Conservation (phyloP, 169 alveolate genomes). For the Eimeria zaria region DNA sequence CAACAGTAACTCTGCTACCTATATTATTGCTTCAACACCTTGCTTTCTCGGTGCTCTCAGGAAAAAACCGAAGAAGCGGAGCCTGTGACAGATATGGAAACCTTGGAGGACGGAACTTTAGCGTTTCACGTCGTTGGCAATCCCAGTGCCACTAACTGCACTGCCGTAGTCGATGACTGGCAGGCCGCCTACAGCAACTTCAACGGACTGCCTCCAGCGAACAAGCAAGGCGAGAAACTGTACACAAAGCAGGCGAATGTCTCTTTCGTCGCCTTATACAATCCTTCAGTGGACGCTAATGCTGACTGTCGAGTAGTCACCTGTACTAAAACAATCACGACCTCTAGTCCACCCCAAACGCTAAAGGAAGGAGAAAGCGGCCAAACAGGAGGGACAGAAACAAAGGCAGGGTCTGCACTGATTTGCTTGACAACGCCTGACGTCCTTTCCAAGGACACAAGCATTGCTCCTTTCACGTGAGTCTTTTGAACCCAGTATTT, state of each 20-base stretch:
- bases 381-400: background rate
- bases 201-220: background rate
- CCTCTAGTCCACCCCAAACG: background rate
- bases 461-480: background rate
- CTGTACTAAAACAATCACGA: background rate
- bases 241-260: background rate
- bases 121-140: background rate
- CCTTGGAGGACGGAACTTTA: background rate
- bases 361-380: too few species aligned
- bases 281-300: background rate
- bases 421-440: background rate
- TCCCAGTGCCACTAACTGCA: background rate
- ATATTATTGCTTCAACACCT: background rate
- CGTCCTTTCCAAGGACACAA: background rate
- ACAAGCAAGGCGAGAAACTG: background rate
- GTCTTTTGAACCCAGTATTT: background rate
- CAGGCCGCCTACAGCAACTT: background rate
- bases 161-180: background rate
- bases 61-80: background rate
- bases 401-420: too few species aligned
- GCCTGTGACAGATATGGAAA: background rate
- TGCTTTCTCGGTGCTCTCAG: background rate
- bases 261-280: conserved; percentile 9
- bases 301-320: conserved; percentile 11
- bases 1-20: too few species aligned